A percentile compares a stretch with the other conserved stretches of the same genome.
These are phyloP conservation scores for Harringtonia aguacate DNA, from an alignment of 2,329 filamentous ascomycete genomes.

Conservation along the genomic window DNA sequence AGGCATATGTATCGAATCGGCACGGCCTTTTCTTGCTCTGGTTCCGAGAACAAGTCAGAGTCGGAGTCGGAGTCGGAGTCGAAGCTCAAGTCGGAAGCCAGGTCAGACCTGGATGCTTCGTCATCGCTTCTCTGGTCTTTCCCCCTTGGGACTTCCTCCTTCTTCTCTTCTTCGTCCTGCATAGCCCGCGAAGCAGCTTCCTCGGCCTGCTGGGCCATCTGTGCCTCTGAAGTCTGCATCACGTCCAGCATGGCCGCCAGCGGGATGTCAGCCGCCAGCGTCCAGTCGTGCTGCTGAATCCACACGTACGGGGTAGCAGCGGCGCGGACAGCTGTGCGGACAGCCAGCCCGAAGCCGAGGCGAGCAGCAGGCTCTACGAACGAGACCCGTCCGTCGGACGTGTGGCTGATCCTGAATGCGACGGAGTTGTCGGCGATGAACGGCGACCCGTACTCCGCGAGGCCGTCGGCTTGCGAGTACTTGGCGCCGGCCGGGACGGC, in stretches of 20 bases:
- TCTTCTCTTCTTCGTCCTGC: neutral
- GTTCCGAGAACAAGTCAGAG: too few relatives aligned
- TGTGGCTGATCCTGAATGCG: slow-evolving; percentile 22
- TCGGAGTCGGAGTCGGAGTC: neutral
- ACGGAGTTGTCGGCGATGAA: slow-evolving; percentile 22
- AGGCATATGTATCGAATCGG: slow-evolving; percentile 41
- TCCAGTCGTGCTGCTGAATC: slow-evolving; percentile 49
- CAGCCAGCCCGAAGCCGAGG: slow-evolving; percentile 41
- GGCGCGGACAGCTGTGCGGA: slow-evolving; percentile 37
- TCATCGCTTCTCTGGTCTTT: neutral
- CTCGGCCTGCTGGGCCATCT: neutral
- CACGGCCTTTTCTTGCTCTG: neutral
- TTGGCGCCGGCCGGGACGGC: neutral
- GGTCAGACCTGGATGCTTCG: neutral
- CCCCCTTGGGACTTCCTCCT: neutral
- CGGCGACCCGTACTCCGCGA: slow-evolving; percentile 36
- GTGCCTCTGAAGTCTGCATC: slow-evolving; percentile 26
- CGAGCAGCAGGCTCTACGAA: slow-evolving; percentile 37
- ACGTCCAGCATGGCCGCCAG: slow-evolving; percentile 30
- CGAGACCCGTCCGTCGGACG: slow-evolving; percentile 24
- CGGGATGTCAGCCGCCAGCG: slow-evolving; percentile 33
- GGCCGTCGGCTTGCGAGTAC: slow-evolving; percentile 10
- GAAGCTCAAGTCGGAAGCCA: neutral
- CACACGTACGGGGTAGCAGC: slow-evolving; percentile 40
- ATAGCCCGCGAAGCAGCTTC: too few relatives aligned